Evolutionary conservation across 352 stramenopile species (phyloP), one percentile per base, ranked within the genome.

Genomic region (Globisporangium splendens): DNA sequence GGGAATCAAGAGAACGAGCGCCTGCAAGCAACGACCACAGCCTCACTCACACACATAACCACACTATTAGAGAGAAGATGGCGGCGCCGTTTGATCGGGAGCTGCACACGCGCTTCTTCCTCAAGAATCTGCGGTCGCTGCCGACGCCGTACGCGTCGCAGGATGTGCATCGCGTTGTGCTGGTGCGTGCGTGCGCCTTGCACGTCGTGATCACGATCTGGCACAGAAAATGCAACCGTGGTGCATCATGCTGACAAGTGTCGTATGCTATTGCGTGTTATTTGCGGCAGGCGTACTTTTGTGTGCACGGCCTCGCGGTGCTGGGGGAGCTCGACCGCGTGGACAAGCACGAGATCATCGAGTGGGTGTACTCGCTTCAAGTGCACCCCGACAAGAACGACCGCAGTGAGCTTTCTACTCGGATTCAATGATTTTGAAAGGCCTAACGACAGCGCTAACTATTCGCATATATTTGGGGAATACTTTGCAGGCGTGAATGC

Each of bases 331-430:
- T 96, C 3, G 67, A 94, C 50, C 81, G 73, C 20, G 63, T 96
- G 31, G 70, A 95, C 59, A 74, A 75, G 49, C 66, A 73, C 46
- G 65, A 83, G 54, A 73, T 96, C 62, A 74, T 96, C 54, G 85
- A 96, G 50, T 96, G 85, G 85, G 72, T 96, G 46, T 95, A 95
- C 62, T 80, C 70, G 52, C 68, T 95, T 44, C 86, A 96, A 56
- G 76, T 95, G 53, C 68, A 85, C 53, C 82, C 82, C 1, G 82
- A 93, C 58, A 73, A 68, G 43, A 67, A 66, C 33, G 82, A 92
- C 52, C 70, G 63, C 43, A 79, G 82, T 86, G 47, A 42, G 75
- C 63, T 7, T 0, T n/a, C 31, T 2, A 38, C 11, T 5, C 14
- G 35, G 15, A 13, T 10, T 28, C 1, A 7, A 7, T 7, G 17